Percentiles rank a stretch among this genome's conserved stretches.
Evolutionary conservation across 1,284 basidiomycete species (phyloP).

Genomic region (Coniferiporia weirii): DNA sequence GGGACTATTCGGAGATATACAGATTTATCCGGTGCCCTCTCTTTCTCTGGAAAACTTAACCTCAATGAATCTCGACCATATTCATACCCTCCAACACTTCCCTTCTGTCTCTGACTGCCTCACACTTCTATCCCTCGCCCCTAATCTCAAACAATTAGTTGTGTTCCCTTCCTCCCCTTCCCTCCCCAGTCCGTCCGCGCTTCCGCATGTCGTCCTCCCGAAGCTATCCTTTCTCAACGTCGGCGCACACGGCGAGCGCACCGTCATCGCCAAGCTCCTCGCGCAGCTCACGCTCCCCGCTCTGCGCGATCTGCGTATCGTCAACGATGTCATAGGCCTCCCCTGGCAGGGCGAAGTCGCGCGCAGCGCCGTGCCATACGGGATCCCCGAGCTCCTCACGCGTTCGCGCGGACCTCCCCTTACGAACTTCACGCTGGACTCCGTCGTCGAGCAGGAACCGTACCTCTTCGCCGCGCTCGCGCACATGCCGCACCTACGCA

Average conservation of each 20-base stretch:
- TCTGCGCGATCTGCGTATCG: neutral
- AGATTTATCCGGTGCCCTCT: neutral
- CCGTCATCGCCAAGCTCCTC: neutral
- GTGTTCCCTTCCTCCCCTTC: neutral
- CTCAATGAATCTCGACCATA: neutral
- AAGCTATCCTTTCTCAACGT: conserved; percentile 1
- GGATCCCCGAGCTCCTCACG: neutral
- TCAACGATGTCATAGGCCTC: neutral
- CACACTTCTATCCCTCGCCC: neutral
- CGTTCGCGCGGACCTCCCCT: neutral
- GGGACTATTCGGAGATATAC: neutral
- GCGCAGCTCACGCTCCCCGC: neutral
- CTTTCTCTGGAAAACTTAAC: neutral
- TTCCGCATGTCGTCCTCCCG: neutral
- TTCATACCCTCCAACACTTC: neutral
- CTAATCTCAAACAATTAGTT: neutral
- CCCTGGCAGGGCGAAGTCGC: neutral
- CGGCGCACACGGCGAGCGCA: conserved; percentile 1
- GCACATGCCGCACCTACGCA: neutral
- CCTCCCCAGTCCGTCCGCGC: neutral
- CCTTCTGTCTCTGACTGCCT: neutral
- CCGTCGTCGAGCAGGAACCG: neutral
- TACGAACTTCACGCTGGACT: neutral
- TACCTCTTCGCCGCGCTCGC: neutral
- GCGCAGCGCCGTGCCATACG: neutral